Evolutionary conservation across 2,329 filamentous ascomycete species (phyloP).

Genomic region (Cyphellophora europaea): DNA sequence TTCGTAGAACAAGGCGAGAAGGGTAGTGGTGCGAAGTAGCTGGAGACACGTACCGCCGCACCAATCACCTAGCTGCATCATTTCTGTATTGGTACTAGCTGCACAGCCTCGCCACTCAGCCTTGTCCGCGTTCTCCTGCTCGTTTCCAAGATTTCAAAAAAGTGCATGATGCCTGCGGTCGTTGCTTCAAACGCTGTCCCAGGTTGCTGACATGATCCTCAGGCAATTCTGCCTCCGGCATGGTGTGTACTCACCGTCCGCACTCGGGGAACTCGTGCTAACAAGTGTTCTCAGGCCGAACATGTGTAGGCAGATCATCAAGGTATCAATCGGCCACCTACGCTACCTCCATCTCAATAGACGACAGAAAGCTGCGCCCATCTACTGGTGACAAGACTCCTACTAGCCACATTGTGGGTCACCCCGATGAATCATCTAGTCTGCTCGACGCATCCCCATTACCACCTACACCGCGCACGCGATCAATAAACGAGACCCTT

Average conservation of each 20-base stretch:
- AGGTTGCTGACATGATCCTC: slow-evolving; percentile 17
- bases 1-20: too few species aligned
- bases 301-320: slow-evolving; percentile 14
- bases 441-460: slow-evolving; percentile 13
- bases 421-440: slow-evolving; percentile 17
- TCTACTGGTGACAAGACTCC: slow-evolving; percentile 12
- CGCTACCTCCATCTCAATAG: slow-evolving; percentile 9
- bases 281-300: slow-evolving; percentile 16
- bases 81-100: too few species aligned
- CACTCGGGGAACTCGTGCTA: too few species aligned
- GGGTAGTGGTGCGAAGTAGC: too few species aligned
- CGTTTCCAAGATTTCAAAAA: too few species aligned
- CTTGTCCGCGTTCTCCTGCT: too few species aligned
- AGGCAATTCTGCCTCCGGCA: slow-evolving; percentile 18
- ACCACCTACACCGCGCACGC: slow-evolving; percentile 7
- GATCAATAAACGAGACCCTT: slow-evolving; percentile 5
- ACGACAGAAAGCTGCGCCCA: slow-evolving; percentile 11
- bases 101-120: too few species aligned
- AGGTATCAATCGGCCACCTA: slow-evolving; percentile 4
- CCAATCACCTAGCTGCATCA: too few species aligned
- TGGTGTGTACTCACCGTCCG: slow-evolving; percentile 16
- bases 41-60: too few species aligned
- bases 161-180: too few species aligned
- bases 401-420: slow-evolving; percentile 8
- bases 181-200: too few species aligned